Conservation (phyloP, 768 basidiomycete species). For the Calocybe cyanea region DNA sequence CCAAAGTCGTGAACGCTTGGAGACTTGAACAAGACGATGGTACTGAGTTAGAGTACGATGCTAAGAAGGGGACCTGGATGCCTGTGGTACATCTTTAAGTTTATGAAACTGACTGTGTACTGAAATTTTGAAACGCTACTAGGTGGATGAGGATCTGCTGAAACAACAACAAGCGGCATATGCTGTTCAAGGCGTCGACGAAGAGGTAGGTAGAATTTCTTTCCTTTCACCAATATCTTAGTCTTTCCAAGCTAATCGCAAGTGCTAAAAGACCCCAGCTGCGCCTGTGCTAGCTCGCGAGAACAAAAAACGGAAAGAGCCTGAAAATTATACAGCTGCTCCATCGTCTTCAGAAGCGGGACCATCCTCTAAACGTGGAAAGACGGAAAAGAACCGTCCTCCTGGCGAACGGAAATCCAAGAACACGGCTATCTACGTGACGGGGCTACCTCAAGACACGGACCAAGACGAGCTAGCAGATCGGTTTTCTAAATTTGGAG, state of each 20-base stretch:
- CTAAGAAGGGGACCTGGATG: slow-evolving; percentile 72
- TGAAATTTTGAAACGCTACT: too few relatives aligned
- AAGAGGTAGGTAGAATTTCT: slow-evolving; percentile 57
- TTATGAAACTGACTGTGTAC: too few relatives aligned
- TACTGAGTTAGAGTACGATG: slow-evolving; percentile 86
- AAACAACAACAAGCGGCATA: slow-evolving; percentile 95
- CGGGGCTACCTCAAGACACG: slow-evolving; percentile 74
- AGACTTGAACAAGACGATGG: slow-evolving; percentile 88
- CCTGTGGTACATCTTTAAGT: slow-evolving; percentile 84
- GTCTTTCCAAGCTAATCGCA: background rate
- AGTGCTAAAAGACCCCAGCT: slow-evolving; percentile 63
- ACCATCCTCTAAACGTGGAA: slow-evolving; percentile 66
- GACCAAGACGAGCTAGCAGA: slow-evolving; percentile 72
- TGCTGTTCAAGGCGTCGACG: slow-evolving; percentile 89
- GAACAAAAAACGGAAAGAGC: slow-evolving; percentile 77
- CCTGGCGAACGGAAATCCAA: slow-evolving; percentile 66
- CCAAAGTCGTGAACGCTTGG: slow-evolving; percentile 74
- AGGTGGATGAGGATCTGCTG: slow-evolving; percentile 87
- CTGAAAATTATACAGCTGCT: slow-evolving; percentile 65
- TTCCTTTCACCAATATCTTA: slow-evolving; percentile 1
- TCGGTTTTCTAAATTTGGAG: slow-evolving; percentile 88
- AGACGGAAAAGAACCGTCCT: slow-evolving; percentile 47
- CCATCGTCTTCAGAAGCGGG: slow-evolving; percentile 40
- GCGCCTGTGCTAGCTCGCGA: slow-evolving; percentile 79
- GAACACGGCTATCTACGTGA: slow-evolving; percentile 91